Evolutionary conservation across 2,329 filamentous ascomycete species (phyloP).

Genomic region (Botrytis paeoniae): DNA sequence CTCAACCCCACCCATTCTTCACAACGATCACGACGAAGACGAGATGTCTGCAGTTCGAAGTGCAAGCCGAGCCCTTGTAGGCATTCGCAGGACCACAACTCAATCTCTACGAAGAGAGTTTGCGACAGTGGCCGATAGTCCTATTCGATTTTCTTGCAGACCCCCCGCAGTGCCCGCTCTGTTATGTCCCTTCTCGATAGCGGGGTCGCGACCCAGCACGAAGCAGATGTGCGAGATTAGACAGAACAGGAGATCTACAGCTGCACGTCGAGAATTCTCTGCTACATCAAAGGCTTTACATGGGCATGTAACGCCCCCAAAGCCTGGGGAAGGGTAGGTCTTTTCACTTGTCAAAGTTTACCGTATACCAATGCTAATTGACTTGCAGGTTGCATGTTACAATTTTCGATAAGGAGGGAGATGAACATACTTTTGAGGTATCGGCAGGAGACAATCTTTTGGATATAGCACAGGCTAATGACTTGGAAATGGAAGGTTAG

Average conservation of each 20-base stretch:
- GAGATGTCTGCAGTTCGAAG: conserved; percentile 25
- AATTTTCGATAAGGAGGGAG: conserved; percentile 88
- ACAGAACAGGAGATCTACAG: conserved; percentile 3
- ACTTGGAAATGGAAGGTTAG: conserved; percentile 91
- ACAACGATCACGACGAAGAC: background rate
- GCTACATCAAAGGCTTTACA: conserved; percentile 60
- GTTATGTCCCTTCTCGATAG: conserved; percentile 11
- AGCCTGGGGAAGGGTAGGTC: conserved; percentile 84
- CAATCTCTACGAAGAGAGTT: conserved; percentile 23
- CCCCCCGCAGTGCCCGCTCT: conserved; percentile 2
- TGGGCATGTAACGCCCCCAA: conserved; percentile 78
- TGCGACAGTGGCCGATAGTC: conserved; percentile 16
- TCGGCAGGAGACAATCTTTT: conserved; percentile 86
- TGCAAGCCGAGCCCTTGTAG: conserved; percentile 16
- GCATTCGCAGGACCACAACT: conserved; percentile 19
- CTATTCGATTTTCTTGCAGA: conserved; percentile 18
- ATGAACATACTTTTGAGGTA: conserved; percentile 73
- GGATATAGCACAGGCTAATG: conserved; percentile 90
- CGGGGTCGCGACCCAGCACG: conserved; percentile 15
- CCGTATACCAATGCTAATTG: conserved; percentile 1
- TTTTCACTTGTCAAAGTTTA: background rate
- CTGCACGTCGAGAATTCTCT: conserved; percentile 53
- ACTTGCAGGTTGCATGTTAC: conserved; percentile 72
- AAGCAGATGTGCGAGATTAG: conserved; percentile 13
- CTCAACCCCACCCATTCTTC: background rate